Percentiles rank a stretch among this genome's conserved stretches.
Conservation (phyloP, 2,329 filamentous ascomycete genomes). For the Xylaria hypoxylon region DNA sequence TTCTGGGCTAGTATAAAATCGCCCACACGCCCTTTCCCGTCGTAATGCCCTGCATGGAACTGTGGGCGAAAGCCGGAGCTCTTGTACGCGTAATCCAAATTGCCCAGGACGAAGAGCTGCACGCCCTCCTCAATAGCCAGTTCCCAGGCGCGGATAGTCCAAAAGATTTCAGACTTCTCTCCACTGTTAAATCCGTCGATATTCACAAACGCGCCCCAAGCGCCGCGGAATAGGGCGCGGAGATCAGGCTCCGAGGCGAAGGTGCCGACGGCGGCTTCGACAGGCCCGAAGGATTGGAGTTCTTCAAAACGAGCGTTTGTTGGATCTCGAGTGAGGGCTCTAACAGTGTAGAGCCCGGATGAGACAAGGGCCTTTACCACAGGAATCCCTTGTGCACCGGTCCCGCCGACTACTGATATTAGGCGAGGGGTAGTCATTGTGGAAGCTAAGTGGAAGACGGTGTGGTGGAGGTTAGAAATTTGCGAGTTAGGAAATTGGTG, state of each 20-base stretch:
- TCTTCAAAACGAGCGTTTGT: conserved; percentile 24
- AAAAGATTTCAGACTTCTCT: conserved; percentile 22
- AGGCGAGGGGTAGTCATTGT: conserved; percentile 18
- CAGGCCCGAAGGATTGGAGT: conserved; percentile 24
- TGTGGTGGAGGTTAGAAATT: not conserved
- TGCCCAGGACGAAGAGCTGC: conserved; percentile 16
- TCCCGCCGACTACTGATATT: conserved; percentile 15
- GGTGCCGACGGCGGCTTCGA: conserved; percentile 17
- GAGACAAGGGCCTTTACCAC: conserved; percentile 22
- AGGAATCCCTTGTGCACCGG: conserved; percentile 20
- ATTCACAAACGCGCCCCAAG: conserved; percentile 23
- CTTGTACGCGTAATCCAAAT: conserved; percentile 22
- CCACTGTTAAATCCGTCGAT: conserved; percentile 27
- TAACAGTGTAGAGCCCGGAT: conserved; percentile 17
- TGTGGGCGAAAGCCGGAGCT: conserved; percentile 19
- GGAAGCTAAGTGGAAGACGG: not conserved
- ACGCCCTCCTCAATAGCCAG: conserved; percentile 24
- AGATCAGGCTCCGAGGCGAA: conserved; percentile 21
- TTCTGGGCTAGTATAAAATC: conserved; percentile 27
- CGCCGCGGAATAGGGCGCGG: conserved; percentile 13
- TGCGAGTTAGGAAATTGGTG: not conserved
- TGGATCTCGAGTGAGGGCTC: conserved; percentile 20
- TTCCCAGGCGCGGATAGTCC: conserved; percentile 28
- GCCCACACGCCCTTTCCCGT: conserved; percentile 19
- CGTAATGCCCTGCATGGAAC: conserved; percentile 22